Conservation (phyloP, 208 protist species). For the Leishmania tarentolae region DNA sequence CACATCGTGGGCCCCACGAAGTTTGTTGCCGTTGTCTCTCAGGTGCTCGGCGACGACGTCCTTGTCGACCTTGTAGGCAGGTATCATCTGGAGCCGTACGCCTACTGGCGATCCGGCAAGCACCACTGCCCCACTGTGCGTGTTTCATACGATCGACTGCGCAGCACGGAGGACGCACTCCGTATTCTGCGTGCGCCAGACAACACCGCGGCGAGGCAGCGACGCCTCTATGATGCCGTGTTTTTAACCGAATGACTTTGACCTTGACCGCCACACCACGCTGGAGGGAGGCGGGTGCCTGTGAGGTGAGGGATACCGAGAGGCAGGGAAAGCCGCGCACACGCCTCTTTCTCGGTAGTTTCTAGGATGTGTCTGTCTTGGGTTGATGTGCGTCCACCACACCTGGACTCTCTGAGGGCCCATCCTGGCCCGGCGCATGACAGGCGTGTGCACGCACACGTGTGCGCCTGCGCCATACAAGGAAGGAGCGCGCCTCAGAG, state of each 20-base stretch:
- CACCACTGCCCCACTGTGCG: slow-evolving; percentile 5
- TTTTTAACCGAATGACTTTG: not conserved
- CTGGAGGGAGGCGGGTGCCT: not conserved
- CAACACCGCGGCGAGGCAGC: slow-evolving; percentile 4
- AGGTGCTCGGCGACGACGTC: slow-evolving; percentile 11
- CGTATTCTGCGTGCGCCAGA: slow-evolving; percentile 5
- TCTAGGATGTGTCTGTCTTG: not conserved
- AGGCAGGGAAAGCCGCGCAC: not conserved
- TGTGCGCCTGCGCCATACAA: not conserved
- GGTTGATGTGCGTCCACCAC: not conserved
- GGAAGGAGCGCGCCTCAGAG: not conserved
- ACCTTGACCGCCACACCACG: not conserved
- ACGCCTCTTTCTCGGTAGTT: not conserved
- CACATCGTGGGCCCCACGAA: not conserved
- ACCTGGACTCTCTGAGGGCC: not conserved
- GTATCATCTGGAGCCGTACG: slow-evolving; percentile 2
- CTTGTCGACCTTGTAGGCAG: slow-evolving; percentile 3
- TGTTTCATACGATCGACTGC: slow-evolving; percentile 6
- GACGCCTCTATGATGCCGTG: slow-evolving; percentile 14
- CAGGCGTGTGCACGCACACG: not conserved
- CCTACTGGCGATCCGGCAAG: slow-evolving; percentile 3
- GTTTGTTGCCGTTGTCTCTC: slow-evolving; percentile 1
- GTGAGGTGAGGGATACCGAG: not conserved
- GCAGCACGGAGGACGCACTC: slow-evolving; percentile 15
- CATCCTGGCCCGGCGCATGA: not conserved